Base-by-base conservation (phyloP, 1,284 basidiomycete species). In the Rhizoctonia solani region DNA sequence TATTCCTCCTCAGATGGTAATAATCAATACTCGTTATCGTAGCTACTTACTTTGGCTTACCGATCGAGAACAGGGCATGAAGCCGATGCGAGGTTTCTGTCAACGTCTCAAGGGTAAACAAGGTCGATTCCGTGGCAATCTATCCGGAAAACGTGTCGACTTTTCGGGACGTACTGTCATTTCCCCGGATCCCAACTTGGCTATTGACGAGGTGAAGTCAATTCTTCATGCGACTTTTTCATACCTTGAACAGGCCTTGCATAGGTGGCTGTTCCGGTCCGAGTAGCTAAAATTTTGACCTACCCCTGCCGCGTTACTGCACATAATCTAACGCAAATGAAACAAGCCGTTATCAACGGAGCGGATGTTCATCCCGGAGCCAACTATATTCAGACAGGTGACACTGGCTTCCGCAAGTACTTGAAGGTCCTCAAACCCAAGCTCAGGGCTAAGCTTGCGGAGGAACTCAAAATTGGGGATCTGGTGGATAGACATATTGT, bases 91-190 rank as follows among this genome's bases (percentile, higher is more conserved):
- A 69, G 97, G 97, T 14, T 98, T 99, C 75, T 97, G 98, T 56
- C 97, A 99, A 76, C 91, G 97, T 19, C 82, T 99, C 68, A 99
- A 99, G 80, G 97, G 97, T 49, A 99, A 99, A 77, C 95, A 98
- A 78, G 97, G 97, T 74, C 94, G 97, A 67, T 99, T 99, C 81
- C 87, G 97, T 77, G 97, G 97, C 30, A 99, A 99, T 76, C 82
- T 99, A 19, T 98, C 95, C 0, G 97, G 97, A 70, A 99, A 99
- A 78, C 93, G 97, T 78, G 97, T 99, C 73, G 97, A 99, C 77
- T 99, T 99, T 76, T 98, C 95, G 0, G 97, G 90, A 16, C 90
- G 97, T 74, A 99, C 97, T 4, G 97, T 99, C 78, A 99, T 99
- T 75, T 96, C 94, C 1, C 97, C 97, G 0, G 97, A 99, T 77